Evolutionary conservation across 2,329 filamentous ascomycete genomes (phyloP), one percentile per base, ranked within the genome.

Genomic region (Chaetomium strumarium): DNA sequence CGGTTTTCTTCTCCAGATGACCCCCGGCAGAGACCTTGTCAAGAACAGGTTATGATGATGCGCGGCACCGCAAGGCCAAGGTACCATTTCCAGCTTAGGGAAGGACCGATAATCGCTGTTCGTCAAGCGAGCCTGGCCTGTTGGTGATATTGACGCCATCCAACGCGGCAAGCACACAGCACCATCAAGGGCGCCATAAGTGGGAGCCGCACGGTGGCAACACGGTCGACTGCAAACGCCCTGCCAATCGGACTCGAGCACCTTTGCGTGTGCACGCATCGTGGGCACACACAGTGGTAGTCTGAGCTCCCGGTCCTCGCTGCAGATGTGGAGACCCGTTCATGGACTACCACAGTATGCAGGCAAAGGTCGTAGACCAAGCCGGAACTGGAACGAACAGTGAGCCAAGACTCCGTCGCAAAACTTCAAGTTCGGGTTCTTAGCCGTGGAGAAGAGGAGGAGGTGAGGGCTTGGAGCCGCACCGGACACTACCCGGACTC

Each of bases 101-200:
- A 20, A 33, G n/a, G 16, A 16, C 14, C 24, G 10, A 37, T 44
- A 5, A 16, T 33, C 39, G 20, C 44, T 17, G 14, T 36, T 29
- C 37, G 31, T 17, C 33, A 24, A 43, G 12, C 45, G 8, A 12
- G 20, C 31, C 31, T 43, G 38, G 24, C 11, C 19, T 30, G 40
- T 52, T 52, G 50, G 50, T 52, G 44, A 52, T 52, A 52, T 47
- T 39, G 50, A 47, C 50, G 38, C 44, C 50, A 52, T 43, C 24
- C 44, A 33, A 36, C 16, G 24, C 34, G 36, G 19, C 16, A 11
- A 16, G 9, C 17, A 12, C 45, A 36, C 36, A 24, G 17, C 20
- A 33, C 10, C 33, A 41, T 43, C 8, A 40, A 34, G 45, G 36
- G 19, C n/a, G 33, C 14, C 14, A 24, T 19, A 16, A 20, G 17